A percentile compares a stretch with the other conserved stretches of the same genome.
Evolutionary conservation across 2,329 filamentous ascomycete species (phyloP).

Genomic region (Aspergillus phoenicis): DNA sequence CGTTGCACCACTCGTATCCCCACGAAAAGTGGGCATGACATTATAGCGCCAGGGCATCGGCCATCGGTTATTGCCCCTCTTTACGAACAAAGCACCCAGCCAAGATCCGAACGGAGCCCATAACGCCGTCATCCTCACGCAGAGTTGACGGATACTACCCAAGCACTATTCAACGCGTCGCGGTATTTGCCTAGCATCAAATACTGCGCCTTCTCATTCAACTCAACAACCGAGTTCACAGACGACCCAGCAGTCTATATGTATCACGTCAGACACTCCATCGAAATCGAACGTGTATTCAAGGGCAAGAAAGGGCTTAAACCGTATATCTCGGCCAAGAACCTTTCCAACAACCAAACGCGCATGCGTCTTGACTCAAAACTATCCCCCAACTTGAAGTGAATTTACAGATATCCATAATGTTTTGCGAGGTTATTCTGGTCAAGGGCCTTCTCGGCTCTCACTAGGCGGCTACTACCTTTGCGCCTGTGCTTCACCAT

Average conservation of each 20-base stretch:
- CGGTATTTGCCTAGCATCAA: slow-evolving; percentile 9
- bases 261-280: slow-evolving; percentile 22
- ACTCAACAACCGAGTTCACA: background rate
- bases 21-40: slow-evolving; percentile 24
- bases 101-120: background rate
- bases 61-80: slow-evolving; percentile 8
- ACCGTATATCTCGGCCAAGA: background rate
- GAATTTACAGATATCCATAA: slow-evolving; percentile 20
- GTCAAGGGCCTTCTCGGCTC: slow-evolving; percentile 31
- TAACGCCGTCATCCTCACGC: background rate
- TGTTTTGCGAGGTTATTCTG: slow-evolving; percentile 29
- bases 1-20: slow-evolving; percentile 19
- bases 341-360: slow-evolving; percentile 4
- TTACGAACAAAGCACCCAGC: background rate
- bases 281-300: slow-evolving; percentile 12
- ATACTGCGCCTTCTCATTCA: slow-evolving; percentile 6
- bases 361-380: slow-evolving; percentile 13
- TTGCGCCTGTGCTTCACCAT: slow-evolving; percentile 32
- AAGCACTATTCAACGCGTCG: slow-evolving; percentile 16
- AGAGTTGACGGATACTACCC: background rate
- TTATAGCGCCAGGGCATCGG: slow-evolving; percentile 12
- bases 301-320: slow-evolving; percentile 13
- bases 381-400: slow-evolving; percentile 15
- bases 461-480: slow-evolving; percentile 31
- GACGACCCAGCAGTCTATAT: slow-evolving; percentile 23